Evolutionary conservation across 2,329 filamentous ascomycete species (phyloP).

Genomic region (Alternaria burnsii): DNA sequence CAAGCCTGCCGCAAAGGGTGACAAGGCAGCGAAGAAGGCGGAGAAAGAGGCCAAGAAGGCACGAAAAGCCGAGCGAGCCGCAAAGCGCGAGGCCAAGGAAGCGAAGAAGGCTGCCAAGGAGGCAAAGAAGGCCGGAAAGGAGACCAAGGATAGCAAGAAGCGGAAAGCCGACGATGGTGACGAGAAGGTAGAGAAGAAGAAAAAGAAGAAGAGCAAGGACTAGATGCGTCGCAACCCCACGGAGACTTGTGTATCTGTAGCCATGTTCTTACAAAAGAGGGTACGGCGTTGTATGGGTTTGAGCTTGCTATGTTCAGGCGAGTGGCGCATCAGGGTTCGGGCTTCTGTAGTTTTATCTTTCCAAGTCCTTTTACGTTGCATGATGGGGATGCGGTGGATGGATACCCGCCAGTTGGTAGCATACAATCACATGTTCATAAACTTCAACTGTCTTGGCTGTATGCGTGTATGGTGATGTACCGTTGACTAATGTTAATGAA

Average conservation of each 20-base stretch:
- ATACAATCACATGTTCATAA: conserved; percentile 27
- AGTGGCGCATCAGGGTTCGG: conserved; percentile 25
- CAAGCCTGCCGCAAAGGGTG: conserved; percentile 44
- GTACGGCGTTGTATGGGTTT: conserved; percentile 28
- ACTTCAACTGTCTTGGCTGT: background rate
- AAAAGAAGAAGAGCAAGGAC: conserved; percentile 66
- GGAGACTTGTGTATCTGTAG: conserved; percentile 17
- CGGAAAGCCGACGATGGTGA: conserved; percentile 46
- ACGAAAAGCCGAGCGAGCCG: conserved; percentile 49
- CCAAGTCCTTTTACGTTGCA: conserved; percentile 26
- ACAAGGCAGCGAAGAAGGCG: conserved; percentile 52
- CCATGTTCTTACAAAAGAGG: conserved; percentile 27
- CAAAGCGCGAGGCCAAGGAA: conserved; percentile 50
- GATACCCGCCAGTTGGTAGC: conserved; percentile 32
- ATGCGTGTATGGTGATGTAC: background rate
- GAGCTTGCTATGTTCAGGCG: conserved; percentile 27
- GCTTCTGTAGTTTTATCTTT: conserved; percentile 20
- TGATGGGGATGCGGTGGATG: conserved; percentile 31
- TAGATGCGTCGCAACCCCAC: conserved; percentile 31
- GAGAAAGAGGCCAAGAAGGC: conserved; percentile 57
- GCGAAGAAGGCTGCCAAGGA: conserved; percentile 64
- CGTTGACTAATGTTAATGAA: background rate
- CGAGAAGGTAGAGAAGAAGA: conserved; percentile 66
- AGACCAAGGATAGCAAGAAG: conserved; percentile 60
- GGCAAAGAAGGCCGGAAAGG: conserved; percentile 64